Conservation (phyloP, 1,139 yeast genomes). For the Nakaseomyces bracarensis region DNA sequence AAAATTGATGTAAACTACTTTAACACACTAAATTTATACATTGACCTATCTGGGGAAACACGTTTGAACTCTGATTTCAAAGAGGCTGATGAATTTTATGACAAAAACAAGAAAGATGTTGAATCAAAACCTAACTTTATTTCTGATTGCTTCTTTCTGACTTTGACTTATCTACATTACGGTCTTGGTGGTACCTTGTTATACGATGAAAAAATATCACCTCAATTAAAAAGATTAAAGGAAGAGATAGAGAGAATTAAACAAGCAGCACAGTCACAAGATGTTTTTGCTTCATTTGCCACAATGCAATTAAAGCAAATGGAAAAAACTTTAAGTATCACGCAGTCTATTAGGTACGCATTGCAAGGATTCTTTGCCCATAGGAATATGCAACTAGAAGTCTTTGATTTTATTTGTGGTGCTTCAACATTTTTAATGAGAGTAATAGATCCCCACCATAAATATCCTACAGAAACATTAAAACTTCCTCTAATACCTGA, state of each 20-base stretch:
- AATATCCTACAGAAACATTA: constrained; percentile 50
- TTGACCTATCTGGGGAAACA: constrained; percentile 73
- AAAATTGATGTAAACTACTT: constrained; percentile 68
- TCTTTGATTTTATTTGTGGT: constrained; percentile 72
- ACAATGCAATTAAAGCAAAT: constrained; percentile 41
- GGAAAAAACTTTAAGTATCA: constrained; percentile 35
- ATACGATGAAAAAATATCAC: constrained; percentile 47
- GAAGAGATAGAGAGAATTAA: constrained; percentile 45
- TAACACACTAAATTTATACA: constrained; percentile 37
- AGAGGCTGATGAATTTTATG: constrained; percentile 55
- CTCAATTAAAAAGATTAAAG: constrained; percentile 34
- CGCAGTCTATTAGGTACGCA: constrained; percentile 44
- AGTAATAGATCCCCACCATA: constrained; percentile 62
- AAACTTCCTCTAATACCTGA: constrained; percentile 55
- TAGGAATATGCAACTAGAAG: constrained; percentile 49
- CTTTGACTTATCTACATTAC: constrained; percentile 73
- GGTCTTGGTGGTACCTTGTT: constrained; percentile 77
- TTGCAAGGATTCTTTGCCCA: constrained; percentile 53
- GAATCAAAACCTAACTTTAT: constrained; percentile 56
- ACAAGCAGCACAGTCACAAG: constrained; percentile 22
- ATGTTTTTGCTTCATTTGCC: constrained; percentile 30
- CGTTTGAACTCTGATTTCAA: constrained; percentile 67
- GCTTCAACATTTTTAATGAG: constrained; percentile 63
- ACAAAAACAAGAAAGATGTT: constrained; percentile 31
- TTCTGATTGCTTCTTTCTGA: constrained; percentile 76